A percentile compares a stretch with the other conserved stretches of the same genome.
phyloP scores from a whole-genome alignment of 768 basidiomycete species.

The Amylocystis lapponica region DNA sequence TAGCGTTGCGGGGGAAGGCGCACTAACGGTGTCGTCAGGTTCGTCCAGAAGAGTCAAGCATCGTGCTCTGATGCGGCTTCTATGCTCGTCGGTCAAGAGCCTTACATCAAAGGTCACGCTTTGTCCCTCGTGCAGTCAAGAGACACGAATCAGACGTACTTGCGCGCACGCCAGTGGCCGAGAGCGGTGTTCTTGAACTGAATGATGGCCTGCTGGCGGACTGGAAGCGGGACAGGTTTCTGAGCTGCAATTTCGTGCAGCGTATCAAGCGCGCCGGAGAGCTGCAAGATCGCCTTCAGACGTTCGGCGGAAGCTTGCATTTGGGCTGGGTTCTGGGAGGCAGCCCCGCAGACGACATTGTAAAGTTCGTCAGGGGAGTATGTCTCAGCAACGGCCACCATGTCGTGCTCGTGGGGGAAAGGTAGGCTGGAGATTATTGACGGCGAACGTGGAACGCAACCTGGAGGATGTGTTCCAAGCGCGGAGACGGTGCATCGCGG shows the following conservation, averaged over 20 bases:
- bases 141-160: slow-evolving; percentile 38
- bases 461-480: too few relatives aligned
- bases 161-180: slow-evolving; percentile 72
- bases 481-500: neutral
- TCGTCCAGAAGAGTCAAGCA: slow-evolving; percentile 70
- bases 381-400: too few relatives aligned
- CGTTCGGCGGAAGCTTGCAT: slow-evolving; percentile 47
- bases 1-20: slow-evolving; percentile 3
- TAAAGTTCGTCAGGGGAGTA: slow-evolving; percentile 62
- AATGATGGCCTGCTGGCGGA: slow-evolving; percentile 79
- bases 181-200: slow-evolving; percentile 83
- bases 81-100: slow-evolving; percentile 63
- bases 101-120: slow-evolving; percentile 38
- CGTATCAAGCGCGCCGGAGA: slow-evolving; percentile 65
- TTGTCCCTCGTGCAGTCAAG: too few relatives aligned
- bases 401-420: too few relatives aligned
- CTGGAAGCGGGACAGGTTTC: slow-evolving; percentile 48
- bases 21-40: slow-evolving; percentile 62
- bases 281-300: slow-evolving; percentile 62
- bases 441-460: too few relatives aligned
- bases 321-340: slow-evolving; percentile 60
- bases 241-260: slow-evolving; percentile 71
- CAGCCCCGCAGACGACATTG: slow-evolving; percentile 59
- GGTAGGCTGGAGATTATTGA: too few relatives aligned
- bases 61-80: slow-evolving; percentile 56